Evolutionary conservation across 805 yeast species (phyloP), one percentile per base, ranked within the genome.

Genomic region (Scheffersomyces amazonensis): DNA sequence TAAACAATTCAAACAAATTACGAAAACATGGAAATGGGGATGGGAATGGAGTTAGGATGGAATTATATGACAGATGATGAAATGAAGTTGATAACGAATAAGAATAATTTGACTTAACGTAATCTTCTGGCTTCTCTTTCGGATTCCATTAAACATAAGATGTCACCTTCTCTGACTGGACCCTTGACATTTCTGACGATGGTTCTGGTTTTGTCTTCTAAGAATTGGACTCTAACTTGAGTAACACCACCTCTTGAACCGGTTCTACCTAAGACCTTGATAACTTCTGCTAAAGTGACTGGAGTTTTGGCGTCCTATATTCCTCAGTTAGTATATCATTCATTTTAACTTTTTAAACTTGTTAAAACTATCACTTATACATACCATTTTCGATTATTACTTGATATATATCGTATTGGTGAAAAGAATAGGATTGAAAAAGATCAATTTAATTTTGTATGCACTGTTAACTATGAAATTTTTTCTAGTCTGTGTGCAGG

Each of bases 191-290:
- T 69, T 66, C 74, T 68, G 60, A 69, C 74, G 47, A 69, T 69
- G 49, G 73, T 66, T 68, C 74, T 69, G 56, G 73, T 56, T 41
- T 71, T 52, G 49, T 68, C 74, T 58, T 69, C 73, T 51, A 69
- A 58, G 62, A 69, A 68, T 60, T 69, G 71, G 48, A 69, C 74
- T 64, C 74, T 64, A 53, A 69, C 74, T 58, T 69, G 74, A 58
- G 74, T 69, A 54, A 69, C 74, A 66, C 96, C 96, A 86, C 98
- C 98, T 80, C 98, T 91, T 73, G 99, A 91, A 73, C 99, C 99
- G 84, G 99, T 91, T 80, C 99, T 91, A 75, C 98, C 98, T 76
- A 91, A 83, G 74, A 91, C 98, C 81, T 91, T 93, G 78, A 88
- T 88, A 71, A 91, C 99, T 83, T 91, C 91, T 73, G 98, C 99